These are phyloP conservation scores for Monosporascus sp. DNA, from an alignment of 2,329 filamentous ascomycete genomes.

Conservation along the genomic window DNA sequence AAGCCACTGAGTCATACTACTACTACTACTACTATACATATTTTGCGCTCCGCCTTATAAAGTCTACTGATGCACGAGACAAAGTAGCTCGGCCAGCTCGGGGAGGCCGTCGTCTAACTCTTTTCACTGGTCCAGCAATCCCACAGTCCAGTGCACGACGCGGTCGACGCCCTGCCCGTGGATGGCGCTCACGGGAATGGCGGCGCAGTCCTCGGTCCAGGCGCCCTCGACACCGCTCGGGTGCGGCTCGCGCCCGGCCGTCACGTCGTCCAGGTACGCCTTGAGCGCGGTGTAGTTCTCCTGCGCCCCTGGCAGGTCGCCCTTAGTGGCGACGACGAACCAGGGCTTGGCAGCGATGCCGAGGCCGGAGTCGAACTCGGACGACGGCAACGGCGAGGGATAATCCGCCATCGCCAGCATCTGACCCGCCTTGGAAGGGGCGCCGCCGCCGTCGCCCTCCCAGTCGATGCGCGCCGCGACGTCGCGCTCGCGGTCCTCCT, in stretches of 20 bases:
- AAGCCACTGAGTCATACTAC: too few species aligned
- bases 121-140: conserved; percentile 50
- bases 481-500: conserved; percentile 62
- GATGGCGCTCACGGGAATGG: conserved; percentile 86
- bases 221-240: conserved; percentile 60
- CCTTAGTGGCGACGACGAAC: conserved; percentile 94
- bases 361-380: conserved; percentile 33
- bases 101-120: not conserved
- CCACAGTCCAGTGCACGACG: conserved; percentile 67
- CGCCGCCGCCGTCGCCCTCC: conserved; percentile 45
- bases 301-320: conserved; percentile 73
- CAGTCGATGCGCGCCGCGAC: conserved; percentile 52
- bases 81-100: too few species aligned
- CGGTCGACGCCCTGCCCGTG: conserved; percentile 74
- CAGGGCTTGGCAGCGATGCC: conserved; percentile 91
- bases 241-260: conserved; percentile 58
- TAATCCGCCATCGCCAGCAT: conserved; percentile 26
- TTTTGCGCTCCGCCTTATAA: too few species aligned
- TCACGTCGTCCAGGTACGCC: conserved; percentile 63
- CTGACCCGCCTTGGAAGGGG: conserved; percentile 6
- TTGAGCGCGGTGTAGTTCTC: conserved; percentile 68
- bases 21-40: too few species aligned
- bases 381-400: conserved; percentile 1
- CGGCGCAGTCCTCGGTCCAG: conserved; percentile 58
- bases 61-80: too few species aligned